Evolutionary conservation across 1,139 yeast genomes (phyloP).

Genomic region (Protomyces lactucae-debilis): DNA sequence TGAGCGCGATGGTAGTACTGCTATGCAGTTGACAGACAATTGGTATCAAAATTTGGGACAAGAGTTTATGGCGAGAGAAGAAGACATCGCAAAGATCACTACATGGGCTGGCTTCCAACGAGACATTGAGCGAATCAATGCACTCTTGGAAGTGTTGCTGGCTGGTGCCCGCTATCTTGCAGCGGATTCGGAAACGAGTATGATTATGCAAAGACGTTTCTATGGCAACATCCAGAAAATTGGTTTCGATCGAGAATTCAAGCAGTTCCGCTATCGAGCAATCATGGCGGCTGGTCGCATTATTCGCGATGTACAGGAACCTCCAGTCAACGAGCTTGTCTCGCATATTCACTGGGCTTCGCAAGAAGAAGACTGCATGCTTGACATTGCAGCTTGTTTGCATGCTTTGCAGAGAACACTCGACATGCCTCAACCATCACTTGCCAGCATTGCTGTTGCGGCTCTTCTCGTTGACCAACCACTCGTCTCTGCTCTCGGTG

Average conservation of each 20-base stretch:
- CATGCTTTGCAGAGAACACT: not conserved
- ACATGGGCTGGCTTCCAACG: not conserved
- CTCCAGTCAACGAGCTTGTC: not conserved
- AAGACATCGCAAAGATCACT: not conserved
- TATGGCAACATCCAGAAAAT: not conserved
- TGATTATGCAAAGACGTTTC: not conserved
- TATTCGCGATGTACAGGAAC: not conserved
- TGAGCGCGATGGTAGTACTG: not conserved
- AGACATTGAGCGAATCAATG: not conserved
- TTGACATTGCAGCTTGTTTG: not conserved
- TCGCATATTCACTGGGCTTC: not conserved
- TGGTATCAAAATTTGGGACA: not conserved
- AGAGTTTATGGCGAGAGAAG: not conserved
- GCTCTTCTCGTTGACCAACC: not conserved
- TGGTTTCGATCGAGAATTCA: not conserved
- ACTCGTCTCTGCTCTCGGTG: not conserved
- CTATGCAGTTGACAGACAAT: not conserved
- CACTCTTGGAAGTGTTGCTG: not conserved
- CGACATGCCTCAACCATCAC: not conserved
- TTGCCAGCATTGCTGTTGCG: not conserved
- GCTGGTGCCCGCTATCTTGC: not conserved
- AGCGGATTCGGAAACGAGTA: not conserved
- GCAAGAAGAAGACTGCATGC: not conserved
- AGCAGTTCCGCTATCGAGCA: not conserved
- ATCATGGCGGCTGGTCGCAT: not conserved